A percentile compares a stretch with the other conserved stretches of the same genome.
Conservation (phyloP, 2,329 filamentous ascomycete species). For the Trichoderma aggressivum region DNA sequence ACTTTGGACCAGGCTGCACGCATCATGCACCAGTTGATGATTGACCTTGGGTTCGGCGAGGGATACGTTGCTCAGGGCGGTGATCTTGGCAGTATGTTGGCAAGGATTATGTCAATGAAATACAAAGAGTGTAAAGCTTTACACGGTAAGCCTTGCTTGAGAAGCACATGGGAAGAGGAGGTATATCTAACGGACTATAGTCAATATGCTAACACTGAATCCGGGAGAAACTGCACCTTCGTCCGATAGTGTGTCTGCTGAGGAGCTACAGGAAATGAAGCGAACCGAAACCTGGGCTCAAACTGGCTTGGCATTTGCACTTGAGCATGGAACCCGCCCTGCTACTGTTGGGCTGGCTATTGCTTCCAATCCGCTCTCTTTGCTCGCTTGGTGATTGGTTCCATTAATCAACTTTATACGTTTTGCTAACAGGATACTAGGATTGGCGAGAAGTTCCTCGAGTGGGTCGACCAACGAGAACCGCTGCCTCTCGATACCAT, state of each 20-base stretch:
- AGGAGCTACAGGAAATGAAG: background rate
- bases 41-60: background rate
- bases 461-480: background rate
- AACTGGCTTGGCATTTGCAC: slow-evolving; percentile 19
- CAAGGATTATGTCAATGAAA: background rate
- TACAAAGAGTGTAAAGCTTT: background rate
- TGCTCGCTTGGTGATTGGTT: background rate
- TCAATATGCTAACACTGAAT: background rate
- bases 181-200: background rate
- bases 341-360: background rate
- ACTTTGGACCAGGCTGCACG: background rate
- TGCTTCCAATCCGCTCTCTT: background rate
- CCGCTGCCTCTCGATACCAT: background rate
- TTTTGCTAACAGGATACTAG: background rate
- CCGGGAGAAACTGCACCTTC: background rate
- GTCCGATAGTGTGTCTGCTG: background rate
- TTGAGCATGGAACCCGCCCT: slow-evolving; percentile 2
- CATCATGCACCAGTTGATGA: background rate
- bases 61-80: background rate
- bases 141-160: background rate
- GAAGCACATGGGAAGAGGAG: background rate
- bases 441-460: background rate
- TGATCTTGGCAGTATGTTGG: background rate
- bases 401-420: background rate
- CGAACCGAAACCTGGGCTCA: background rate